phyloP scores from a whole-genome alignment of 1,284 basidiomycete species.

The Sporisorium iseilematis-ciliati region DNA sequence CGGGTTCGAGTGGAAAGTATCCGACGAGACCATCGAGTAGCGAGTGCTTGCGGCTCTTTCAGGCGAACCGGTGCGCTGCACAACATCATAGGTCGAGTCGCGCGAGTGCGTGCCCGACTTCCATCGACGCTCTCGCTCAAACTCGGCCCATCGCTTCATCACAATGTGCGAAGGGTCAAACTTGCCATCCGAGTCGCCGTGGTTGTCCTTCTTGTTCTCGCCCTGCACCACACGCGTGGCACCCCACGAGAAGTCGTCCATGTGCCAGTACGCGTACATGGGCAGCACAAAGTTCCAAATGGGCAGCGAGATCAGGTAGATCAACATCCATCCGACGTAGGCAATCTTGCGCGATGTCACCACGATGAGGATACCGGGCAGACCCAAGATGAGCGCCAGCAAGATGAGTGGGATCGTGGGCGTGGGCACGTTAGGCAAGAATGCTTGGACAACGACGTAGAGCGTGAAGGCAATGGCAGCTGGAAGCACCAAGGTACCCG shows the following conservation, averaged over 20 bases:
- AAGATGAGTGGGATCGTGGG: slow-evolving; percentile 66
- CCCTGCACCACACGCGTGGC: slow-evolving; percentile 70
- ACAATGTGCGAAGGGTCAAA: slow-evolving; percentile 96
- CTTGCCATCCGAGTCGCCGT: slow-evolving; percentile 76
- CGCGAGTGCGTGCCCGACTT: slow-evolving; percentile 84
- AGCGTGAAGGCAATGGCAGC: slow-evolving; percentile 72
- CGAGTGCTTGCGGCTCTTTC: slow-evolving; percentile 63
- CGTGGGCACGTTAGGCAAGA: slow-evolving; percentile 51
- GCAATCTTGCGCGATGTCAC: slow-evolving; percentile 71
- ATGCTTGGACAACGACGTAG: slow-evolving; percentile 68
- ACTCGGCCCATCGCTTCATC: slow-evolving; percentile 99
- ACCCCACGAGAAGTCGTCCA: slow-evolving; percentile 72
- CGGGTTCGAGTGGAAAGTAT: slow-evolving; percentile 61
- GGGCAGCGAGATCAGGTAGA: slow-evolving; percentile 71
- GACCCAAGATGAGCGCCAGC: slow-evolving; percentile 71
- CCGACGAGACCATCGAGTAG: slow-evolving; percentile 59
- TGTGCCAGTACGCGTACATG: slow-evolving; percentile 70
- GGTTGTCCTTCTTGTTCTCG: slow-evolving; percentile 65
- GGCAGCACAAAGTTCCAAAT: slow-evolving; percentile 72
- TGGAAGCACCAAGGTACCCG: slow-evolving; percentile 72
- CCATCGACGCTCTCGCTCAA: slow-evolving; percentile 94
- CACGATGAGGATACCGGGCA: slow-evolving; percentile 72
- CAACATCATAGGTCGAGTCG: slow-evolving; percentile 79
- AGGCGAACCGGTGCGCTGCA: slow-evolving; percentile 56
- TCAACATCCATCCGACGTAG: slow-evolving; percentile 72